Evolutionary conservation across 1,139 yeast species (phyloP), one percentile per base, ranked within the genome.

Genomic region (Citeromyces hawaiiensis): DNA sequence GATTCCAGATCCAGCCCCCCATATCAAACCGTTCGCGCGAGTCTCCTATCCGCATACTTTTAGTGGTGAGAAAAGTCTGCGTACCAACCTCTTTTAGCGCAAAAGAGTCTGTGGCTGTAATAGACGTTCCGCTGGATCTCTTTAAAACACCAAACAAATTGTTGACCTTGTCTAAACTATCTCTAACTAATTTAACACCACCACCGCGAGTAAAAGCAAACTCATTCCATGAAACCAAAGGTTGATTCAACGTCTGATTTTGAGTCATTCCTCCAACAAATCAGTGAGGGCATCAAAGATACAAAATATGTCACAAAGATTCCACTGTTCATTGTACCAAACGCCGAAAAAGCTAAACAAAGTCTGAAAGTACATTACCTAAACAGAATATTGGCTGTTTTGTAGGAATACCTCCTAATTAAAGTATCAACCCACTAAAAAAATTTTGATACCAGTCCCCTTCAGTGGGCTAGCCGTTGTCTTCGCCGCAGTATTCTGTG

Each of bases 41-140:
- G 37, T 68, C 69, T 1, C 77, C 83, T 36, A 78, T 58, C 41
- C 69, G 70, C 45, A 78, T 49, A 53, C 75, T 77, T 39, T 73
- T 64, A 2, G 83, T 74, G 41, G 81, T 80, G 23, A 68, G 50
- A 36, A 65, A 63, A n/a, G 72, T 64, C 42, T 69, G 57, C 40
- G 64, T 64, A 38, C 70, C 63, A 18, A 69, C 59, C 40, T 59
- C 65, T 18, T 59, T 54, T 44, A 70, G 52, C 13, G 70, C 63
- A 35, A 63, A 60, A 1, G 75, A 59, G 49, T 70, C 76, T 41
- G 66, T 61, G 0, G 72, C 70, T 35, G 64, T 61, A 6, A 70
- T 46, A 40, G 56, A 61, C 4, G 58, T 48, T 36, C 51, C 50
- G 17, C 57, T 54, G 3, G 61, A 43, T 15, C 52, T 54, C 32